Conservation (phyloP, 2,329 filamentous ascomycete species). For the Fusarium torreyae region DNA sequence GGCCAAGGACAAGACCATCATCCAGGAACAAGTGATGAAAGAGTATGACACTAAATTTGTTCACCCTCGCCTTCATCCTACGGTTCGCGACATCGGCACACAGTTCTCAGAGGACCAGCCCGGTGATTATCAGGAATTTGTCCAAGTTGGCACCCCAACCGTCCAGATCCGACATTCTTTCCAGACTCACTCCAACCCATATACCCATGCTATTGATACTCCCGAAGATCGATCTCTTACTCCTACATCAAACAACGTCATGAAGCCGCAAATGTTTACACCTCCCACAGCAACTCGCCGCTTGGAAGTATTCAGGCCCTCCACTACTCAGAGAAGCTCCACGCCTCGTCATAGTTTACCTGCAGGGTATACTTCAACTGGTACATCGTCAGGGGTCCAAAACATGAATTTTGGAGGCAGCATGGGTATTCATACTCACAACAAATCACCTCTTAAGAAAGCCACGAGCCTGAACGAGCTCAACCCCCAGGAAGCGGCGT, state of each 20-base stretch:
- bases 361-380: conserved; percentile 50
- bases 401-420: conserved; percentile 74
- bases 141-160: conserved; percentile 68
- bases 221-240: conserved; percentile 65
- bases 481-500: conserved; percentile 57
- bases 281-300: conserved; percentile 55
- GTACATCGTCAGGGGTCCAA: conserved; percentile 48
- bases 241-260: conserved; percentile 55
- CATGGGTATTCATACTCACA: conserved; percentile 84
- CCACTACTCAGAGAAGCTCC: conserved; percentile 50
- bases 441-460: conserved; percentile 87
- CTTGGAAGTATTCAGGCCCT: conserved; percentile 56
- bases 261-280: conserved; percentile 62
- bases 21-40: conserved; percentile 92
- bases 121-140: conserved; percentile 59
- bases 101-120: conserved; percentile 75
- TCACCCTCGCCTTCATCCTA: conserved; percentile 86
- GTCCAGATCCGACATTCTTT: conserved; percentile 82
- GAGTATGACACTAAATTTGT: conserved; percentile 98
- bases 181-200: conserved; percentile 84
- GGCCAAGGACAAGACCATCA: conserved; percentile 84
- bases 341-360: conserved; percentile 56
- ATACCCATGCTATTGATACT: conserved; percentile 68
- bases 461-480: conserved; percentile 75
- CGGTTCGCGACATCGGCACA: conserved; percentile 83